Evolutionary conservation across 345 rosid genomes (phyloP), one percentile per base, ranked within the genome.

Genomic region (Citrus mangshanensis): DNA sequence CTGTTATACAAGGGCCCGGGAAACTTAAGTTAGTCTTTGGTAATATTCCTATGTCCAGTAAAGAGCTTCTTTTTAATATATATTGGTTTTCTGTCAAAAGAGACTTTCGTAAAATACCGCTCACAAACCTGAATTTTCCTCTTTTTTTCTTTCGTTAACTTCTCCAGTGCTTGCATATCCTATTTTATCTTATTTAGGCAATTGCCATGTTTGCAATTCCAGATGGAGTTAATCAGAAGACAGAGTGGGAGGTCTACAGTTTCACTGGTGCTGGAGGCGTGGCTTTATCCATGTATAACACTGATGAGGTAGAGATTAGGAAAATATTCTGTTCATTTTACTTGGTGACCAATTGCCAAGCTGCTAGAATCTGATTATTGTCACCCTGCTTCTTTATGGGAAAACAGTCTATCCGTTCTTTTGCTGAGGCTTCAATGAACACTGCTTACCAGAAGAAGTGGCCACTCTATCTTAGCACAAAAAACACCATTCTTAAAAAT

Each of bases 391-490:
- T 25, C 78, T 77, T 74, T 46, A 65, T 25, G 68, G 80, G 68
- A 14, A 75, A 73, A 82, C 88, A 93, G 99, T 95, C 98, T 40
- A 92, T 95, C 63, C 86, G 70, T 73, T 80, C 97, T 72, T 95
- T 95, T 87, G 97, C 94, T 51, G 97, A 92, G 85, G 90, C 97
- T 58, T 93, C 97, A 9, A 92, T 95, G 98, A 88, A 81, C 85
- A 91, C 92, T 64, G 97, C 98, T 61, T 91, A 88, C 80, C 88
- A 87, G 91, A 95, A 93, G 75, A 95, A 89, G 62, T 94, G 99
- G 98, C 99, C 99, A 7, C 97, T 95, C 73, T 95, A 92, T 89
- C 97, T 95, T 80, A 90, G 97, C 88, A 95, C 99, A 35, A 95
- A 95, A 81, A 95, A 94, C 81, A 94, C 98, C 70, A 95, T 93